phyloP scores from a whole-genome alignment of 306 rosid species.

The Fragaria iinumae region DNA sequence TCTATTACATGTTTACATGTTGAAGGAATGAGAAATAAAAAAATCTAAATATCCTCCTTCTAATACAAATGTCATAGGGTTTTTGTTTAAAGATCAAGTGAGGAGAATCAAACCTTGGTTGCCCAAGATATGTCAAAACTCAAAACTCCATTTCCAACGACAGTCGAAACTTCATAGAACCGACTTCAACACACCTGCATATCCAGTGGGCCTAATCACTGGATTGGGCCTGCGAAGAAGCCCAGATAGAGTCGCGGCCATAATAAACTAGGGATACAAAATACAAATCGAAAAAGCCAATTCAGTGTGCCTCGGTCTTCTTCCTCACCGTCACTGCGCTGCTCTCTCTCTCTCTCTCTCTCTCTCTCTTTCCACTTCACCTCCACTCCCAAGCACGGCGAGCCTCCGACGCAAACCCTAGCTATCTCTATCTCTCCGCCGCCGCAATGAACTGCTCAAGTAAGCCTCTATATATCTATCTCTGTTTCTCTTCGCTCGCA shows the following conservation, averaged over 20 bases:
- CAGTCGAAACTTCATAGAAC: no score
- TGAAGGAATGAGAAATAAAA: no score
- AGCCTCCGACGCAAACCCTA: conserved; percentile 31
- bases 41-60: no score
- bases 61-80: no score
- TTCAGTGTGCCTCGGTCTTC: background rate
- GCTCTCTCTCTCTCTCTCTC: no score
- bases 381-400: background rate
- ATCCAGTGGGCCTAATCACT: no score
- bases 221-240: background rate
- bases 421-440: conserved; percentile 18
- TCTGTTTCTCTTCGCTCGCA: background rate
- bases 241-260: background rate
- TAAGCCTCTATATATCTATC: conserved; percentile 13
- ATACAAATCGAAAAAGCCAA: background rate
- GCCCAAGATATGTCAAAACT: no score
- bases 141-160: no score
- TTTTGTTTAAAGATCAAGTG: no score
- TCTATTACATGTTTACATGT: no score
- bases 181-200: no score
- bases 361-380: conserved; percentile 8
- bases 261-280: background rate
- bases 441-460: conserved; percentile 63
- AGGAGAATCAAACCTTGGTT: no score
- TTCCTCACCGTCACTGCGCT: background rate